These are phyloP conservation scores for Neocucurbitaria cava DNA, from an alignment of 2,329 filamentous ascomycete genomes.

Conservation along the genomic window DNA sequence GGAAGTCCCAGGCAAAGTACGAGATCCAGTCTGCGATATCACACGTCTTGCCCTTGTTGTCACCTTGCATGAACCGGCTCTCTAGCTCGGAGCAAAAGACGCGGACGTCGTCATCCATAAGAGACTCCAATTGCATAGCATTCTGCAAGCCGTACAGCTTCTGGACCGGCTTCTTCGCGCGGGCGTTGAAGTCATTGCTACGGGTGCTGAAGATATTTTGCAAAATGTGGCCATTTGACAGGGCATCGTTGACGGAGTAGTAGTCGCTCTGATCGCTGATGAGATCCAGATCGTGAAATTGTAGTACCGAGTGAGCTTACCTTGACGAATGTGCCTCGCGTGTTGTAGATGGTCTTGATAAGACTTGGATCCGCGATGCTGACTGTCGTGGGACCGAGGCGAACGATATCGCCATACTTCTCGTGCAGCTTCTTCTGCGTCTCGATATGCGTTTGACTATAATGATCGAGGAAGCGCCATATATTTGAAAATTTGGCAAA, in stretches of 20 bases:
- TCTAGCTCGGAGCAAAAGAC: slow-evolving; percentile 34
- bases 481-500: slow-evolving; percentile 42
- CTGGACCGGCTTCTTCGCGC: slow-evolving; percentile 34
- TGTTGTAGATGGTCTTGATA: slow-evolving; percentile 44
- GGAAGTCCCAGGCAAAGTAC: slow-evolving; percentile 40
- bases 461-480: slow-evolving; percentile 41
- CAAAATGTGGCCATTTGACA: slow-evolving; percentile 38
- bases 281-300: background rate
- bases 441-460: slow-evolving; percentile 37
- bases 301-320: slow-evolving; percentile 7
- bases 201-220: slow-evolving; percentile 43
- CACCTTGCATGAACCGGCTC: slow-evolving; percentile 31
- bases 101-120: slow-evolving; percentile 34
- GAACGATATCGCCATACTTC: slow-evolving; percentile 38
- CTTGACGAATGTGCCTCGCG: slow-evolving; percentile 41
- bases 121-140: slow-evolving; percentile 33
- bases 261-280: slow-evolving; percentile 31
- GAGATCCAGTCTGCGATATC: slow-evolving; percentile 44
- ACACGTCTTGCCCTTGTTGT: slow-evolving; percentile 33
- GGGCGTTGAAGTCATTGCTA: slow-evolving; percentile 38
- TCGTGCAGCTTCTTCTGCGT: slow-evolving; percentile 38
- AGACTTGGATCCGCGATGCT: slow-evolving; percentile 36
- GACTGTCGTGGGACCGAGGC: slow-evolving; percentile 39
- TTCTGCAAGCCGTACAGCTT: slow-evolving; percentile 38
- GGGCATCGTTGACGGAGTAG: slow-evolving; percentile 43